Conservation (phyloP, 2,329 filamentous ascomycete genomes). For the Pseudogymnoascus sp. region DNA sequence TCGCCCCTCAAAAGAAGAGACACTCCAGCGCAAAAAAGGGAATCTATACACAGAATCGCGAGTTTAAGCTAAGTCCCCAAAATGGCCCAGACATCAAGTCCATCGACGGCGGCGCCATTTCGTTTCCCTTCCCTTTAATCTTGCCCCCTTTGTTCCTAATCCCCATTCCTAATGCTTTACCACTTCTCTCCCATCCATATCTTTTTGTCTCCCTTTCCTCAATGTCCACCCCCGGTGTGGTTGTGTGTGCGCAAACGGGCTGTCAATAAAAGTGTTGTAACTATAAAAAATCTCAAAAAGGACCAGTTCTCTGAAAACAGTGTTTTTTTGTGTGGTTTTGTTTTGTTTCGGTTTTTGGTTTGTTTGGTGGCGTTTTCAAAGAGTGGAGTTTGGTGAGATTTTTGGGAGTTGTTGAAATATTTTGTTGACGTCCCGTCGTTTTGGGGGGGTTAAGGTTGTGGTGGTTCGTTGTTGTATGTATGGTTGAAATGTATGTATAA, state of each 20-base stretch:
- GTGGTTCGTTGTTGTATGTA: neutral
- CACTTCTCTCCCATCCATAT: neutral
- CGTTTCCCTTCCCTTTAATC: neutral
- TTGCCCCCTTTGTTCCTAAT: neutral
- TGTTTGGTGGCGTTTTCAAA: neutral
- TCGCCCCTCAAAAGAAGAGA: neutral
- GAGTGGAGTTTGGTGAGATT: neutral
- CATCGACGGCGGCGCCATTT: neutral
- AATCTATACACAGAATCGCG: conserved; percentile 60
- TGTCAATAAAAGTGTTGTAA: neutral
- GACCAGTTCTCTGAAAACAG: neutral
- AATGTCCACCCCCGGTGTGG: neutral
- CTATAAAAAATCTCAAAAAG: neutral
- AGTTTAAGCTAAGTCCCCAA: conserved; percentile 41
- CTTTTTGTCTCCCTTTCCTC: neutral
- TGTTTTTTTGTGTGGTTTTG: neutral
- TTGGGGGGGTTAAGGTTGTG: neutral
- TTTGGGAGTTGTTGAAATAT: neutral
- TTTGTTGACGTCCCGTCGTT: neutral
- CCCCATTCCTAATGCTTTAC: neutral
- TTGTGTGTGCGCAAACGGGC: neutral
- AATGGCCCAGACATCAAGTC: conserved; percentile 9
- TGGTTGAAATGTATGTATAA: conserved; percentile 14
- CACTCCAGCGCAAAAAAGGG: conserved; percentile 23
- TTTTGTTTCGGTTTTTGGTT: neutral